Base-by-base conservation (phyloP, 495 filamentous ascomycete genomes). In the Podospora comata region DNA sequence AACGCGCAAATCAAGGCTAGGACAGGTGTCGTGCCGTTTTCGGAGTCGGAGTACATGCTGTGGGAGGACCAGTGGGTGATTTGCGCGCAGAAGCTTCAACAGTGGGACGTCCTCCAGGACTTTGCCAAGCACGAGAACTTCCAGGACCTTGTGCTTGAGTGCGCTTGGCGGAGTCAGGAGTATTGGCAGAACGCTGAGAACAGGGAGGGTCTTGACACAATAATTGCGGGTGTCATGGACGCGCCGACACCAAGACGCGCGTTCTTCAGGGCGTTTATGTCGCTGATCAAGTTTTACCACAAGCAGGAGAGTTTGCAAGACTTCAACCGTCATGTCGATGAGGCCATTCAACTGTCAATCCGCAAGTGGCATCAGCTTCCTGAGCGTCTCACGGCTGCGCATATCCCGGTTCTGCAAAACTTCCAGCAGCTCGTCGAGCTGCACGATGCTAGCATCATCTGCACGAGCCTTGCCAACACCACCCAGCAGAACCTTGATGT, bases 31-130 rank as follows among this genome's bases (percentile, higher is more conserved):
- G 87, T 97, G 68, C 94, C 96, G 2, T 97, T 97, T 80, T 97
- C 95, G 1, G 91, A 96, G 71, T 92, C 89, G 16, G 96, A 99
- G 80, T 99, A 99, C 75, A 96, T 95, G 87, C 85, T 99, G 1
- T 99, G 96, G 96, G 96, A 99, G 79, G 96, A 99, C 77, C 96
- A 99, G 71, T 99, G 96, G 96, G 86, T 98, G 44, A 85, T 96
- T 55, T 98, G 96, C 75, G 95, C 94, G 2, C 92, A 98, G 79
- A 99, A 98, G 81, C 85, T 99, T 53, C 96, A 99, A 75, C 96
- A 98, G 71, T 99, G 96, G 96, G 96, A 99, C 65, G 91, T 99
- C 65, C 79, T 99, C 30, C 91, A 89, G 65, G 96, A 99, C 70
- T 98, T 97, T 70, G 94, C 96, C n/a, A 98, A 98, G 78, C 94